Evolutionary conservation across 176 grass and related monocot species (phyloP), one percentile per base, ranked within the genome.

Genomic region (Chloris gayana): DNA sequence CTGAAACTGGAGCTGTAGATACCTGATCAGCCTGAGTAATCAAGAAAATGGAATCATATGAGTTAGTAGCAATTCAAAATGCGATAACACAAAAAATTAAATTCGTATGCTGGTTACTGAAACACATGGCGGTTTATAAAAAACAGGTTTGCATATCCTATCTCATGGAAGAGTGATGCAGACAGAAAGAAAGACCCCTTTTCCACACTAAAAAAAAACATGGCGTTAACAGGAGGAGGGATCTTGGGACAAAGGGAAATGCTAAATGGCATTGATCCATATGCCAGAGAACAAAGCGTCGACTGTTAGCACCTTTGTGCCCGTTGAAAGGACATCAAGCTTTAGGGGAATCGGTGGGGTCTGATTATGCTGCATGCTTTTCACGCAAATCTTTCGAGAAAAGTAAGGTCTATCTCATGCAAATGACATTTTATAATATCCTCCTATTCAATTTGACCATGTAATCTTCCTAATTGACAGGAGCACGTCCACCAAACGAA

Each of bases 261-360:
- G 72, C 19, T 3, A 35, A 72, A 72, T 4, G 69, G 70, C 18
- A 54, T 73, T 73, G 32, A 62, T 62, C 59, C 59, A 41, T 66
- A 77, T 37, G 34, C 67, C 9, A 57, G 5, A 67, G 58, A 73
- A 78, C 58, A 77, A 78, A 74, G 44, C 22, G n/a, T 77, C 14
- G 17, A 46, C 66, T 45, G 21, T 60, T 64, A 8, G 15, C 78
- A 31, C 66, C 77, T 72, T 72, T 82, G 81, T 66, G 44, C 73
- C 15, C 14, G 27, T 37, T 17, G 67, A 78, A 83, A 88, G 12
- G 80, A 83, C 86, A 59, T 3, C 35, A 37, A 78, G 60, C 74
- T 83, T 88, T 88, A 67, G 18, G 37, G 59, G 67, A 24, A 29
- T 22, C 25, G 3, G 27, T 59, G 37, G 72, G 68, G 34, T 33